These are phyloP conservation scores for Yamadazyma atmosphaerica DNA, from an alignment of 1,139 yeast genomes.

Conservation along the genomic window DNA sequence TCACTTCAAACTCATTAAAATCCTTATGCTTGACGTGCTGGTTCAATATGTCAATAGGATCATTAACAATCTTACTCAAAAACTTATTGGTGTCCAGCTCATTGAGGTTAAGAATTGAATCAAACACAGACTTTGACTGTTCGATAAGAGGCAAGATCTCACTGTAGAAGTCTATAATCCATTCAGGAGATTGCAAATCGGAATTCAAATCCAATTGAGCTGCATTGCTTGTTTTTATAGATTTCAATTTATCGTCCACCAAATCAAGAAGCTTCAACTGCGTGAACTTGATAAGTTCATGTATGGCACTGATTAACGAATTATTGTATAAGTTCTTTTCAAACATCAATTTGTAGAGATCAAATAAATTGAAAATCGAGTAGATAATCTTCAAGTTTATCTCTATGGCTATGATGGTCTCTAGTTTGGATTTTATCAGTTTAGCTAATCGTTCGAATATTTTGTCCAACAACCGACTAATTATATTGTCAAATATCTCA, in stretches of 20 bases:
- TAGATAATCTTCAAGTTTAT: constrained; percentile 54
- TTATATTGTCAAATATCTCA: constrained; percentile 23
- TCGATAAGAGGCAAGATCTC: constrained; percentile 54
- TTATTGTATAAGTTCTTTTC: constrained; percentile 39
- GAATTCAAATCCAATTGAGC: constrained; percentile 43
- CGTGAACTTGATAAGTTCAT: constrained; percentile 27
- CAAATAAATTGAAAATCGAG: constrained; percentile 62
- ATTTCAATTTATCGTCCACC: constrained; percentile 40
- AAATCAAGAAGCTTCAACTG: constrained; percentile 44
- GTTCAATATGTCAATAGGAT: constrained; percentile 48
- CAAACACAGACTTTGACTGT: constrained; percentile 28
- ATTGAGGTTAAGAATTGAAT: constrained; percentile 40
- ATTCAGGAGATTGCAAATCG: constrained; percentile 69
- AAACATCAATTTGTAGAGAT: constrained; percentile 71
- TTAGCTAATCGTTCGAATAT: constrained; percentile 36
- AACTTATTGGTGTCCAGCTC: constrained; percentile 33
- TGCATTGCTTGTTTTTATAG: constrained; percentile 39
- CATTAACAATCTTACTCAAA: constrained; percentile 40
- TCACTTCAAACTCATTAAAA: constrained; percentile 31
- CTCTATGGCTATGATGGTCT: constrained; percentile 69
- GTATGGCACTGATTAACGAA: constrained; percentile 25
- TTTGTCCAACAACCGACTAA: constrained; percentile 34
- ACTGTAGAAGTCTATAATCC: constrained; percentile 61
- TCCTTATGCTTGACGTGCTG: constrained; percentile 32
- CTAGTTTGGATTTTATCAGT: constrained; percentile 52